Evolutionary conservation across 2,329 filamentous ascomycete genomes (phyloP).

Genomic region (Davidsoniella eucalypti): DNA sequence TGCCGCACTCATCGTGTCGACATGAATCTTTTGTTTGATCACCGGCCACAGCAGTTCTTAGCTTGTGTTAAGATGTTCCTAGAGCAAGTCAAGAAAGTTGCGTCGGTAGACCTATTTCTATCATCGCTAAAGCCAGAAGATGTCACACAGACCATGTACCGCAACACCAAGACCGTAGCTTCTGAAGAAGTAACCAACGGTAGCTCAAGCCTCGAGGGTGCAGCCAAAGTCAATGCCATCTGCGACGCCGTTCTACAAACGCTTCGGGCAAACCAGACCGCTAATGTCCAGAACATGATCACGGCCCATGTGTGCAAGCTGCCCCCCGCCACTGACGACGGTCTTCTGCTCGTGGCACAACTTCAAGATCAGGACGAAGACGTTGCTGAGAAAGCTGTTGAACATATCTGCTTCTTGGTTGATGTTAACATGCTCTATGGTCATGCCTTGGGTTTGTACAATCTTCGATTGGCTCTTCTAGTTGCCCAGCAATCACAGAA

Average conservation of each 20-base stretch:
- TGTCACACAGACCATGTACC: slow-evolving; percentile 85
- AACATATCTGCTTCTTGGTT: slow-evolving; percentile 94
- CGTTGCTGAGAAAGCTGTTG: slow-evolving; percentile 73
- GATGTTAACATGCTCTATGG: slow-evolving; percentile 89
- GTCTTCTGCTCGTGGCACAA: slow-evolving; percentile 60
- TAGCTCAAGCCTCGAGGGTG: slow-evolving; percentile 3
- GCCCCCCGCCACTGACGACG: slow-evolving; percentile 78
- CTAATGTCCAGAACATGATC: slow-evolving; percentile 73
- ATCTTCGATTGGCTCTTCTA: slow-evolving; percentile 74
- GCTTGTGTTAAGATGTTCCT: slow-evolving; percentile 60
- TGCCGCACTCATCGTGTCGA: slow-evolving; percentile 90
- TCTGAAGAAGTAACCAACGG: slow-evolving; percentile 11
- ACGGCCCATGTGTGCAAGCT: slow-evolving; percentile 89
- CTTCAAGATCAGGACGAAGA: slow-evolving; percentile 51
- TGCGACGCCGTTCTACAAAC: slow-evolving; percentile 68
- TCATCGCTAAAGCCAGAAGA: slow-evolving; percentile 85
- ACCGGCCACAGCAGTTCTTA: slow-evolving; percentile 76
- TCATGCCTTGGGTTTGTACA: slow-evolving; percentile 75
- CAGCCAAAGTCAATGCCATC: slow-evolving; percentile 66
- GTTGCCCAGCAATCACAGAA: slow-evolving; percentile 93
- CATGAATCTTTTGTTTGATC: slow-evolving; percentile 93
- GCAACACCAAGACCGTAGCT: slow-evolving; percentile 49
- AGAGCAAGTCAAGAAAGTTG: slow-evolving; percentile 64
- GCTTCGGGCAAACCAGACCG: slow-evolving; percentile 42
- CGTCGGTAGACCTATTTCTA: slow-evolving; percentile 80